Evolutionary conservation across 345 rosid genomes (phyloP).

Genomic region (Populus pruinosa): DNA sequence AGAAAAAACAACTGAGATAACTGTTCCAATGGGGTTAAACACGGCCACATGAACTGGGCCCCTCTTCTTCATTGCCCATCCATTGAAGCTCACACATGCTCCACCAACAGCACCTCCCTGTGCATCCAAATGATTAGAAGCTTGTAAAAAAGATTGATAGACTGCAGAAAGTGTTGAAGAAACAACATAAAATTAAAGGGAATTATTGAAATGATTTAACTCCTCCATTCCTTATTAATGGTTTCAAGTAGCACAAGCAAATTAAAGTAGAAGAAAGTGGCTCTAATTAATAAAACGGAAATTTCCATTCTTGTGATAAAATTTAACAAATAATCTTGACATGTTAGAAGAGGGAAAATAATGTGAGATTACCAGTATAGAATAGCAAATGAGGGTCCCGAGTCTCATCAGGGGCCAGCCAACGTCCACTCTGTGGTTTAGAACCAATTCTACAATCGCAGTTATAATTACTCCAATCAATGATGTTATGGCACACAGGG

Average conservation of each 20-base stretch:
- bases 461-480: conserved; percentile 66
- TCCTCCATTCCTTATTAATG: not conserved
- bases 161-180: not conserved
- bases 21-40: conserved; percentile 77
- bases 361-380: conserved; percentile 46
- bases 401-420: conserved; percentile 40
- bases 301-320: not conserved
- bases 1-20: conserved; percentile 59
- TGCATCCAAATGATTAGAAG: not conserved
- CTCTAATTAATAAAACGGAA: not conserved
- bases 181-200: not conserved
- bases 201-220: too few relatives aligned
- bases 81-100: conserved; percentile 73
- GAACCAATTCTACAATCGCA: conserved; percentile 38
- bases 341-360: not conserved
- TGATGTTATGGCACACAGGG: conserved; percentile 67
- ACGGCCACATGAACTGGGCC: conserved; percentile 87
- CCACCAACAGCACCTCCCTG: conserved; percentile 71
- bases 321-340: not conserved
- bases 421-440: conserved; percentile 32
- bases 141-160: not conserved
- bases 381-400: conserved; percentile 40
- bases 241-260: not conserved
- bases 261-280: not conserved
- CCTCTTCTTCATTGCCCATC: conserved; percentile 89